phyloP scores from a whole-genome alignment of 2,329 filamentous ascomycete genomes.

The Hymenotorrendiella dingleyae region DNA sequence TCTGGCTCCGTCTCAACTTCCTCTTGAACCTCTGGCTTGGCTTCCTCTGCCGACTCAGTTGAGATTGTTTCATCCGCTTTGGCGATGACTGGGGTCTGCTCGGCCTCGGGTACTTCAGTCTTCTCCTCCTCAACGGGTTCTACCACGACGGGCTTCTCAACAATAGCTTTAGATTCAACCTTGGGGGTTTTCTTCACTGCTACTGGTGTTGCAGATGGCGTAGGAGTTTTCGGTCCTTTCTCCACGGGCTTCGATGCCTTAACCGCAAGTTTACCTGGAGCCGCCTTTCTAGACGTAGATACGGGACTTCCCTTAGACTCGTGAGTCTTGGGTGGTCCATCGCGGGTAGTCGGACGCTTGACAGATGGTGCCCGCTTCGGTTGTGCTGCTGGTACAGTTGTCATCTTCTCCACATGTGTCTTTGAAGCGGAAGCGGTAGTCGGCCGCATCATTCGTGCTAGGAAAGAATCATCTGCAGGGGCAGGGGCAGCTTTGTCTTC shows the following conservation, averaged over 20 bases:
- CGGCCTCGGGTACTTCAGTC: too few species aligned
- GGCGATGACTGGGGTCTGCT: too few species aligned
- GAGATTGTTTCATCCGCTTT: too few species aligned
- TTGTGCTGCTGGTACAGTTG: conserved; percentile 46
- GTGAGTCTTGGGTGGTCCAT: conserved; percentile 19
- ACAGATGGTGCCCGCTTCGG: conserved; percentile 25
- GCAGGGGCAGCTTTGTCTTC: too few species aligned
- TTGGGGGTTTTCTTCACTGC: conserved; percentile 1
- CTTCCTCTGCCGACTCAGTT: too few species aligned
- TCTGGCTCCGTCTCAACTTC: too few species aligned
- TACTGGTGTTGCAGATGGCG: neutral
- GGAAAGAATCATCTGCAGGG: conserved; percentile 62
- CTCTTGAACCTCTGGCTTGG: too few species aligned
- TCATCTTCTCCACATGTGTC: conserved; percentile 56
- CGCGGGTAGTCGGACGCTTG: conserved; percentile 22
- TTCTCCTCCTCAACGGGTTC: conserved; percentile 5
- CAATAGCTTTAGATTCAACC: conserved; percentile 2
- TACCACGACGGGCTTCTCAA: too few species aligned
- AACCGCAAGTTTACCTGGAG: conserved; percentile 9
- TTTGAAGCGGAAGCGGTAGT: conserved; percentile 66
- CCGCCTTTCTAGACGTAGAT: conserved; percentile 11
- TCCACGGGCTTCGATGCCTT: conserved; percentile 13
- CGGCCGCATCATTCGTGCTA: conserved; percentile 77
- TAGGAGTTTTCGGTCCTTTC: conserved; percentile 7
- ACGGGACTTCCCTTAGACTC: conserved; percentile 12